A percentile compares a stretch with the other conserved stretches of the same genome.
Conservation (phyloP, 208 protist species). For the Wallacemonas sp. region DNA sequence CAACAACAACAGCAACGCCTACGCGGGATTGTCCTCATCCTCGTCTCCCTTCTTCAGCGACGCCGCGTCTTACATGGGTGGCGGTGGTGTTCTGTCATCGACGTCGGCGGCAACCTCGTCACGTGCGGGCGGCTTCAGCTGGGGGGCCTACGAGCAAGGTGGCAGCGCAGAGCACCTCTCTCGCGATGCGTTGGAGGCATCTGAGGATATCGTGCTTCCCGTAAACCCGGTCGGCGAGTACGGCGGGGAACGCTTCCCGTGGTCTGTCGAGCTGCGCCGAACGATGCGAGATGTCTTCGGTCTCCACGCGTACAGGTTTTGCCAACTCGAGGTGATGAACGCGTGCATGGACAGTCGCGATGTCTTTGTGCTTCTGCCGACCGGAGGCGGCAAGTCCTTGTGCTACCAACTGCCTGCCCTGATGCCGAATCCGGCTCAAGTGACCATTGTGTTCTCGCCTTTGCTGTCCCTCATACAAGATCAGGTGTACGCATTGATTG, state of each 20-base stretch:
- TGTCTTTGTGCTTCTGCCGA: constrained; percentile 95
- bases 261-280: constrained; percentile 80
- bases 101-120: too few relatives aligned
- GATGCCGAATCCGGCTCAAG: constrained; percentile 77
- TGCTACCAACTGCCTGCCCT: constrained; percentile 95
- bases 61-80: not conserved
- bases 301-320: constrained; percentile 87
- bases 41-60: not conserved
- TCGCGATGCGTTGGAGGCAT: constrained; percentile 35
- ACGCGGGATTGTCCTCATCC: not conserved
- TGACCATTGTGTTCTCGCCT: constrained; percentile 95
- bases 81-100: too few relatives aligned
- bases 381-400: constrained; percentile 95
- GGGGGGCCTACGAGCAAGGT: constrained; percentile 72
- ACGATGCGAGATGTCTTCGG: constrained; percentile 90
- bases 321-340: constrained; percentile 96
- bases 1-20: not conserved
- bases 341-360: constrained; percentile 89
- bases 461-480: constrained; percentile 97
- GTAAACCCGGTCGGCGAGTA: constrained; percentile 75
- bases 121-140: constrained; percentile 56
- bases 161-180: constrained; percentile 28
- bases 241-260: constrained; percentile 72
- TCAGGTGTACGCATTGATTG: constrained; percentile 89
- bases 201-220: constrained; percentile 50